Evolutionary conservation across 768 basidiomycete genomes (phyloP), one percentile per base, ranked within the genome.

Genomic region (Pleurotus giganteus): DNA sequence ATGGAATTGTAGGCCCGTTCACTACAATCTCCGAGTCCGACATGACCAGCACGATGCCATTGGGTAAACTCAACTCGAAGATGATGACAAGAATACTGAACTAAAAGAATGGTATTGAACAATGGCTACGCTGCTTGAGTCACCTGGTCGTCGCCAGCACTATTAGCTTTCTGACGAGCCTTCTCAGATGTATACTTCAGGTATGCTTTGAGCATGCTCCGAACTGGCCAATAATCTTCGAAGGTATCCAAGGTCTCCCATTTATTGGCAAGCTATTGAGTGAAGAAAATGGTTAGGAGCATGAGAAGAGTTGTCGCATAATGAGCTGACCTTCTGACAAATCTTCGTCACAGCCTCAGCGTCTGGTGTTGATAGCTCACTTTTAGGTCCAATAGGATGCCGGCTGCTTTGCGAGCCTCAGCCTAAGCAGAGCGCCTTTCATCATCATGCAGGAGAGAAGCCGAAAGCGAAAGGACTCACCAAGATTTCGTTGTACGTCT

Each of bases 211-310:
- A 53, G 39, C 24, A 53, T 53, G 12, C 39, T 43, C 3, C 31
- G 23, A n/a, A 53, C 52, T 44, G 52, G 52, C 52, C 52, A 53
- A 17, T 28, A 43, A 8, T 32, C 39, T 4, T 53, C 52, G 19
- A 44, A 53, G 4, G 43, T 19, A 2, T 45, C 41, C 21, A 53
- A 27, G 41, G 43, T 7, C 2, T 17, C 7, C 52, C 52, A 53
- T 8, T 28, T 39, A 43, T 13, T n/a, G 6, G 19, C 21, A 36
- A 41, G n/a, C 52, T 43, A 43, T 26, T 23, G n/a, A 49, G 6
- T n/a, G n/a, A n/a, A n/a, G n/a, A 15, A 8, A 6, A 29, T 27
- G 32, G 31, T 29, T 2, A 50, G n/a, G 4, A 15, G 19, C 47
- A 50, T 50, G n/a, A 34, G 24, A 31, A 24, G 13, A 31, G 19